Percentiles rank a stretch among this genome's conserved stretches.
phyloP scores from a whole-genome alignment of 805 yeast species.

The Metschnikowia colocasiae region DNA sequence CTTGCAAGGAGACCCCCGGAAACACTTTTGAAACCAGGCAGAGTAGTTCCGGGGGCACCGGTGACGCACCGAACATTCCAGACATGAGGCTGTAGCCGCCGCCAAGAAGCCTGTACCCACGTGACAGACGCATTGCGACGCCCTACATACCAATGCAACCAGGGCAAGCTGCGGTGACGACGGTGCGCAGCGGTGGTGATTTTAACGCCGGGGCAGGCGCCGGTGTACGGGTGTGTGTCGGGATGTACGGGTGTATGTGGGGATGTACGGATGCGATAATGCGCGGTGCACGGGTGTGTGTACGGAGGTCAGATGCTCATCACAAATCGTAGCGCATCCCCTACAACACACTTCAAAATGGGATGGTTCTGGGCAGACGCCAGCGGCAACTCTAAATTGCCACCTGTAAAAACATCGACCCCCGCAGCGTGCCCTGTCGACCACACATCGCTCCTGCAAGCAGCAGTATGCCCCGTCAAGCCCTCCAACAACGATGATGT shows the following conservation, averaged over 20 bases:
- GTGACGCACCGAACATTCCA: not conserved
- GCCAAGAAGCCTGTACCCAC: not conserved
- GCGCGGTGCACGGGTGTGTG: constrained; percentile 8
- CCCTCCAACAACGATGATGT: not conserved
- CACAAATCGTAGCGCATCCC: not conserved
- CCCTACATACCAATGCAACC: not conserved
- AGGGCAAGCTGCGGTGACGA: not conserved
- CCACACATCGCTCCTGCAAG: constrained; percentile 9
- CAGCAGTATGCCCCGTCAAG: constrained; percentile 16
- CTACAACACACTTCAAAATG: constrained; percentile 52
- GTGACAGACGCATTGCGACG: not conserved
- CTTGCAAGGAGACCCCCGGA: too few relatives aligned
- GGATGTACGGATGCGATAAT: too few relatives aligned
- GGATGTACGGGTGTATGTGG: not conserved
- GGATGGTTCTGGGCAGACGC: constrained; percentile 87
- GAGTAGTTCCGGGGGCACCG: not conserved
- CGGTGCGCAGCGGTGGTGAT: too few relatives aligned
- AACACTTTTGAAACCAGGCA: too few relatives aligned
- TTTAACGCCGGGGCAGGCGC: too few relatives aligned
- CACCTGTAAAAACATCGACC: not conserved
- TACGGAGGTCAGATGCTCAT: not conserved
- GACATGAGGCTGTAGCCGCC: not conserved
- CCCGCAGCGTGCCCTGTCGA: constrained; percentile 19
- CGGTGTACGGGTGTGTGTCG: too few relatives aligned
- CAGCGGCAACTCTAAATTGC: not conserved